These are phyloP conservation scores for Pulveroboletus sp. DNA, from an alignment of 768 basidiomycete species.

Conservation along the genomic window DNA sequence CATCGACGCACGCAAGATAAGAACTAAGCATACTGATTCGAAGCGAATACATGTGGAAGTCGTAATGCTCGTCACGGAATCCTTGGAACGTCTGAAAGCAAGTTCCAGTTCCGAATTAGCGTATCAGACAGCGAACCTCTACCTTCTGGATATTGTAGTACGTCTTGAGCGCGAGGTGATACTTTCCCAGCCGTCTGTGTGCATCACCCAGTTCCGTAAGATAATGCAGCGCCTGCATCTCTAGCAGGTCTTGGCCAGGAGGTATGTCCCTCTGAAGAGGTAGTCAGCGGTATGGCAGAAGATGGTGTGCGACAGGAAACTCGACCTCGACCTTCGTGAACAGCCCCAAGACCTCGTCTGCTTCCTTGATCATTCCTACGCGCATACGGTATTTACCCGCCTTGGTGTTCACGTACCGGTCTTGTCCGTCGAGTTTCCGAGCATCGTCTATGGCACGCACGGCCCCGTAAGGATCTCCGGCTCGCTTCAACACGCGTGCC, in stretches of 20 bases:
- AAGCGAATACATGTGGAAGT: conserved; percentile 94
- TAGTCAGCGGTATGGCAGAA: conserved; percentile 6
- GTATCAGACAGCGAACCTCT: conserved; percentile 8
- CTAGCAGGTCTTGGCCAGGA: conserved; percentile 78
- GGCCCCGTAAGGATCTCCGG: conserved; percentile 75
- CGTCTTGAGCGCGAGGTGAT: conserved; percentile 79
- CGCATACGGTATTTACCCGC: conserved; percentile 85
- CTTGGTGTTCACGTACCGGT: conserved; percentile 93
- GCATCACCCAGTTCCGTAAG: conserved; percentile 77
- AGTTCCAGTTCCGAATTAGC: conserved; percentile 2
- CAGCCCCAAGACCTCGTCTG: conserved; percentile 65
- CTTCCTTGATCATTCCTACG: conserved; percentile 76
- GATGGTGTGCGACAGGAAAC: conserved; percentile 1
- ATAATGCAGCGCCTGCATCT: conserved; percentile 93
- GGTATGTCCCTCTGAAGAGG: conserved; percentile 77
- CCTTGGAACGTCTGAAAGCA: conserved; percentile 66
- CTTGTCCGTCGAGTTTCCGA: conserved; percentile 83
- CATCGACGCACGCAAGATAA: conserved; percentile 66
- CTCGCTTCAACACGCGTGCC: conserved; percentile 80
- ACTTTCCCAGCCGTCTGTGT: conserved; percentile 56
- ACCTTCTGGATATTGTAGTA: conserved; percentile 77
- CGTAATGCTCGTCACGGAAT: conserved; percentile 93
- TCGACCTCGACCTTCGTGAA: conserved; percentile 91
- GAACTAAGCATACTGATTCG: conserved; percentile 84
- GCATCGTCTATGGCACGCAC: conserved; percentile 77